Conservation (phyloP, 2,329 filamentous ascomycete species). For the Cladobotryum mycophilum region DNA sequence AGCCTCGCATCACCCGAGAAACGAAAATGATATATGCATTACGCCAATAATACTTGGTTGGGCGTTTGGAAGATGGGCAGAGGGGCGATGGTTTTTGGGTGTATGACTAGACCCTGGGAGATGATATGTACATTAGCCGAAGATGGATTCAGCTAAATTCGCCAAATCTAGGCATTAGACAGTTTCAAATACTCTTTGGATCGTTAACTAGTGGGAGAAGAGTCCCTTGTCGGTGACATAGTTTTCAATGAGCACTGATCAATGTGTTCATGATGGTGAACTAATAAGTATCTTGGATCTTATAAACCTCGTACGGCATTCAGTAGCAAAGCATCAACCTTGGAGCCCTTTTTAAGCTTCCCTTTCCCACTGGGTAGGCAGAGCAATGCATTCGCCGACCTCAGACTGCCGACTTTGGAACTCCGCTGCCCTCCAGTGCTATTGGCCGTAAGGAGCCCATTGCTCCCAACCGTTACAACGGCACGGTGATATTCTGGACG, state of each 20-base stretch:
- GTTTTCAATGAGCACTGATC: neutral
- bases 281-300: too few relatives aligned
- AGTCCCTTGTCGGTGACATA: too few relatives aligned
- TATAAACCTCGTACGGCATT: constrained; percentile 33
- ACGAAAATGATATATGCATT: constrained; percentile 27
- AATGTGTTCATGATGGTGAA: neutral
- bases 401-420: constrained; percentile 81
- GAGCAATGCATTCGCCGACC: constrained; percentile 79
- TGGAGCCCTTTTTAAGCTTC: constrained; percentile 60
- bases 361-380: constrained; percentile 63
- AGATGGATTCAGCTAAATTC: constrained; percentile 21
- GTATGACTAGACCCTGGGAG: constrained; percentile 29
- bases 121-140: constrained; percentile 29
- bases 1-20: neutral
- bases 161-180: neutral
- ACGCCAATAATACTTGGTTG: constrained; percentile 31
- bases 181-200: neutral
- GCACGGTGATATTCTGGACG: constrained; percentile 90
- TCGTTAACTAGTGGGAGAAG: neutral
- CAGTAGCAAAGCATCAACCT: constrained; percentile 77
- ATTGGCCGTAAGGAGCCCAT: constrained; percentile 64
- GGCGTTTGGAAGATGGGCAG: constrained; percentile 36
- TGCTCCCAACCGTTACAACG: constrained; percentile 56
- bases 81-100: constrained; percentile 26
- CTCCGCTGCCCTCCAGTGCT: constrained; percentile 91